Base-by-base conservation (phyloP, 1,139 yeast genomes). In the Zygoascus hellenicus region DNA sequence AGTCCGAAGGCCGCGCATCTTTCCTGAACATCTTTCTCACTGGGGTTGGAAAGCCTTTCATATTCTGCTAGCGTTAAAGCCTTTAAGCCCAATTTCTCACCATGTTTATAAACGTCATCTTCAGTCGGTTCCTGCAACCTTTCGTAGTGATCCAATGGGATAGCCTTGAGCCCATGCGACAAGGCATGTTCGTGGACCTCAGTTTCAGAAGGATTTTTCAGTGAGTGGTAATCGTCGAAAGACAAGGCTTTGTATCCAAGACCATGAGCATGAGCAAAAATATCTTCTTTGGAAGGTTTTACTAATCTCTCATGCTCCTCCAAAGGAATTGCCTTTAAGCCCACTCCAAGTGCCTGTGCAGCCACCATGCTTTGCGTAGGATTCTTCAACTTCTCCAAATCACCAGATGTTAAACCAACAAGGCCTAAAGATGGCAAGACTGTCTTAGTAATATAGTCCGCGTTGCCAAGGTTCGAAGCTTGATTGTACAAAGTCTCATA, bases 31-130 rank as follows among this genome's bases (percentile, higher is more conserved):
- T 35, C 48, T 4, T 53, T 54, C 7, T 48, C 46, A 50, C 52
- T 48, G 49, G 50, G 50, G 33, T 48, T 43, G 7, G 40, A 36
- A 41, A 68, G 48, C 2, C 48, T 50, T 5, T 60, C 56, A 32
- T 54, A 57, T 28, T 63, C 67, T 1, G 53, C 58, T 41, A 61
- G 57, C 2, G 82, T 69, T 11, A 82, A 51, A 13, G 78, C 56
- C 10, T 73, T 71, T 51, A 80, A 58, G 40, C 73, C 71, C 45
- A 49, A 37, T 5, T 46, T 45, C 5, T 38, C 42, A 14, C 63
- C 61, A 47, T 52, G 51, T 5, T 48, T 42, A 10, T 38, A 33
- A 19, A 62, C 42, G 35, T 57, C 56, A n/a, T 51, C 58, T 5
- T 42, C 44, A 15, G 51, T 47, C 3, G 56, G 51, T 29, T 45